These are phyloP conservation scores for Barnettozyma siamensis DNA, from an alignment of 805 yeast genomes.

Conservation along the genomic window DNA sequence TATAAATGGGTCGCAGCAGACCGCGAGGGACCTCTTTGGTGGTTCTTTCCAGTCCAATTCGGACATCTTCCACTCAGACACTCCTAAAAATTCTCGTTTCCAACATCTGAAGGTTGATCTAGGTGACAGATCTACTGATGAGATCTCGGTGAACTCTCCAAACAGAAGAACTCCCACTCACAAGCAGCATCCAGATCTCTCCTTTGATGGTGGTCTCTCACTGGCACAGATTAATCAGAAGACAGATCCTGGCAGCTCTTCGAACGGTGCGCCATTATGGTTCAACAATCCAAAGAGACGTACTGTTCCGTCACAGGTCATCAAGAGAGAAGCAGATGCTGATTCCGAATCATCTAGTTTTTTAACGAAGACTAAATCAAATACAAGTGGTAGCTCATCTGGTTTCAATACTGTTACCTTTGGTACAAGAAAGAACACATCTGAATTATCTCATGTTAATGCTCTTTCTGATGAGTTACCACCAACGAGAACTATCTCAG, in stretches of 20 bases:
- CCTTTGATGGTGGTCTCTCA: slow-evolving; percentile 16
- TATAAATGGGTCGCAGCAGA: slow-evolving; percentile 17
- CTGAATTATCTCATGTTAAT: slow-evolving; percentile 22
- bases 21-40: slow-evolving; percentile 22
- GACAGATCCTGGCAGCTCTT: slow-evolving; percentile 9
- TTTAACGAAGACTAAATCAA: slow-evolving; percentile 16
- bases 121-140: slow-evolving; percentile 20
- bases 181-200: slow-evolving; percentile 16
- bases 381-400: slow-evolving; percentile 9
- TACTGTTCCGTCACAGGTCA: slow-evolving; percentile 40
- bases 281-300: slow-evolving; percentile 40
- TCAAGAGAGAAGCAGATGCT: slow-evolving; percentile 33
- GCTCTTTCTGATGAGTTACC: slow-evolving; percentile 37
- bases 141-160: slow-evolving; percentile 17
- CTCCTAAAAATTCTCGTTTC: slow-evolving; percentile 17
- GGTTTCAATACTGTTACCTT: slow-evolving; percentile 35
- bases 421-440: slow-evolving; percentile 29
- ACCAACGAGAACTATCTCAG: slow-evolving; percentile 35
- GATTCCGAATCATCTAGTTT: slow-evolving; percentile 21
- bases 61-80: slow-evolving; percentile 19
- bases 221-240: slow-evolving; percentile 22
- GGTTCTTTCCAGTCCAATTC: slow-evolving; percentile 19
- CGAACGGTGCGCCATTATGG: slow-evolving; percentile 28
- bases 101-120: slow-evolving; percentile 16
- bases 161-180: slow-evolving; percentile 25